These are phyloP conservation scores for Albatrellus ellisii DNA, from an alignment of 768 basidiomycete species.

Conservation along the genomic window DNA sequence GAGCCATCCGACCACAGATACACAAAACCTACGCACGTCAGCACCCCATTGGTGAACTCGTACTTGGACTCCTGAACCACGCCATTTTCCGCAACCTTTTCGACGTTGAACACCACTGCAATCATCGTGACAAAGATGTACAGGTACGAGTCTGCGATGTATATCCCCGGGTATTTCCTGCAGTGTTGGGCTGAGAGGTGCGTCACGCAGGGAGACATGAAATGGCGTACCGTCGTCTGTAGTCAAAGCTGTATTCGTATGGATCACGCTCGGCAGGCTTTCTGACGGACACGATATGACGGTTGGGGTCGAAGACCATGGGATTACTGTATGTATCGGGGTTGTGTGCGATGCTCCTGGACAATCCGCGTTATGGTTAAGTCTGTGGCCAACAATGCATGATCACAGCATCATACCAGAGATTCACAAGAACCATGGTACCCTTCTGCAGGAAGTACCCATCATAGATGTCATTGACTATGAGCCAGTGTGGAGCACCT, in stretches of 20 bases:
- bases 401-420: no score
- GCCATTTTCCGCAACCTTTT: slow-evolving; percentile 4
- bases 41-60: not conserved
- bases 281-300: not conserved
- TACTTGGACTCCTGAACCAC: slow-evolving; percentile 1
- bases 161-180: slow-evolving; percentile 1
- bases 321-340: not conserved
- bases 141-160: slow-evolving; percentile 6
- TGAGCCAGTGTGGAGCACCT: no score
- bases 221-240: not conserved
- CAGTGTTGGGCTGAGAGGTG: not conserved
- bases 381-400: no score
- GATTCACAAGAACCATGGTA: no score
- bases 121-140: slow-evolving; percentile 5
- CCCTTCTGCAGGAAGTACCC: no score
- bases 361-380: no score
- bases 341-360: not conserved
- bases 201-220: not conserved
- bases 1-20: not conserved
- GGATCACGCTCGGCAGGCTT: not conserved
- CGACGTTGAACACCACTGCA: slow-evolving; percentile 7
- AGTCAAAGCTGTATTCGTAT: not conserved
- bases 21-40: slow-evolving; percentile 1
- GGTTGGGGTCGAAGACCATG: not conserved
- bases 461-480: no score